Evolutionary conservation across 768 basidiomycete genomes (phyloP), one percentile per base, ranked within the genome.

Genomic region (Russula abietina): DNA sequence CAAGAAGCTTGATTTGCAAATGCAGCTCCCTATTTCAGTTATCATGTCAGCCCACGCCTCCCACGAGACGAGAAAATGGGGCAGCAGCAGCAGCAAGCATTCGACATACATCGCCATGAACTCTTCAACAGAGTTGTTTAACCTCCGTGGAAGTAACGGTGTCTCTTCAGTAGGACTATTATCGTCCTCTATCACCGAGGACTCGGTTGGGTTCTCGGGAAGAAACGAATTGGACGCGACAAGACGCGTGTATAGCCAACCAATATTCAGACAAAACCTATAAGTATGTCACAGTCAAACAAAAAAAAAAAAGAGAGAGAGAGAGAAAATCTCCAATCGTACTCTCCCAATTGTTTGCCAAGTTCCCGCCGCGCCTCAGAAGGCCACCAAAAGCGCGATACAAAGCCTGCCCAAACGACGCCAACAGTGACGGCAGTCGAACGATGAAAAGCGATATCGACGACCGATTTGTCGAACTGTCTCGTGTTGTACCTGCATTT

Each of bases 351-450:
- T 0, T 85, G 87, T 64, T 85, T 86, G 52, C 87, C 84, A 4
- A 99, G 77, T 73, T 98, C 96, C 45, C 89, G 78, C 51, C 96
- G 78, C 0, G 97, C 97, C 70, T 97, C 95, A 10, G 90, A 83
- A 1, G 97, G 97, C 96, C 95, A 98, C 90, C 94, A 93, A 65
- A 88, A 88, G 52, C 92, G 79, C 5, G 91, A 93, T 24, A 97
- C 85, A 54, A 98, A 75, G 3, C 87, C 82, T 0, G 94, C 94
- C 90, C 91, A 98, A 1, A 95, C 71, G 3, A 94, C 91, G 9
- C 96, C 97, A 8, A 82, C 81, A 0, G 81, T 88, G 22, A 99
- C 96, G 36, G 95, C 82, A 4, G 88, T 67, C 1, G 87, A 87
- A 52, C 97, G 87, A 69, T 87, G 84, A 36, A 81, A 77, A 0